Conservation (phyloP, 306 rosid genomes). For the Parietaria judaica region DNA sequence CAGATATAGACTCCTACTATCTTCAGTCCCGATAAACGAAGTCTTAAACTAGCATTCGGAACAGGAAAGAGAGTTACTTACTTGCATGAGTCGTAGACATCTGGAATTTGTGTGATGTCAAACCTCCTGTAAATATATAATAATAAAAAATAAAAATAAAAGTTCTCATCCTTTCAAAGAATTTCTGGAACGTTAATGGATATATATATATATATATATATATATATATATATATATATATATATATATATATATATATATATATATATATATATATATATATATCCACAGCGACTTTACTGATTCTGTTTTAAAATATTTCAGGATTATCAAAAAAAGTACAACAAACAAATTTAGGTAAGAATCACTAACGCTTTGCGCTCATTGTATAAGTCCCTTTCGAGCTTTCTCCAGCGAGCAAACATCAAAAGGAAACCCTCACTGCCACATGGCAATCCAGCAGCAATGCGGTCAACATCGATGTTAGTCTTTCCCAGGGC, state of each 20-base stretch:
- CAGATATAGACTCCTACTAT: neutral
- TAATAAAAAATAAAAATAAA: slow-evolving; percentile 13
- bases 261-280: neutral
- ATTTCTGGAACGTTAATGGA: slow-evolving; percentile 1
- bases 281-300: too few relatives aligned
- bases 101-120: slow-evolving; percentile 93
- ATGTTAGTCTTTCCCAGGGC: slow-evolving; percentile 96
- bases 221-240: neutral
- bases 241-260: neutral
- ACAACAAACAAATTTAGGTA: slow-evolving; percentile 5
- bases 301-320: neutral
- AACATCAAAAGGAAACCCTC: slow-evolving; percentile 97
- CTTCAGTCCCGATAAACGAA: neutral
- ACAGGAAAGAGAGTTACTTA: slow-evolving; percentile 31
- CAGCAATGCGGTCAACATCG: slow-evolving; percentile 89
- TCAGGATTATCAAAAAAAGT: neutral
- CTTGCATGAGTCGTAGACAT: slow-evolving; percentile 98
- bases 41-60: neutral
- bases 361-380: slow-evolving; percentile 70
- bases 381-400: slow-evolving; percentile 83
- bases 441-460: slow-evolving; percentile 97
- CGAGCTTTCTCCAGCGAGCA: slow-evolving; percentile 99
- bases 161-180: slow-evolving; percentile 7
- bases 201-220: neutral
- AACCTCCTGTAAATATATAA: slow-evolving; percentile 55